Evolutionary conservation across 75 land plant species (phyloP).

Genomic region (Pinus tabuliformis): DNA sequence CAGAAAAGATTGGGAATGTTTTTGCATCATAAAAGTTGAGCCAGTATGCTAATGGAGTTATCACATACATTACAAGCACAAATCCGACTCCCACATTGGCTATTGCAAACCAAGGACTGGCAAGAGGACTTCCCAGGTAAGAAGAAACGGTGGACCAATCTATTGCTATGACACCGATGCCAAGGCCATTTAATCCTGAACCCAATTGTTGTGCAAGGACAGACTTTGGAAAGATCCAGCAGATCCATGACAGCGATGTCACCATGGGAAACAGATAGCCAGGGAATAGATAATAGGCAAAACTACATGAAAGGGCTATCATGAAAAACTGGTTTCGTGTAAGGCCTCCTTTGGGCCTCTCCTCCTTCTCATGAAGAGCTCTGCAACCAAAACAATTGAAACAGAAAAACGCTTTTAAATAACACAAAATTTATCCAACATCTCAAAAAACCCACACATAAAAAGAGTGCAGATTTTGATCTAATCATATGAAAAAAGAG

Average conservation of each 20-base stretch:
- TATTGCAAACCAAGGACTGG: too few species aligned
- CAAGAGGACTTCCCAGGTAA: too few species aligned
- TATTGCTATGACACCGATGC: conserved; percentile 53
- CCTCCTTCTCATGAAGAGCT: conserved; percentile 64
- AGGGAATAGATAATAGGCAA: conserved; percentile 64
- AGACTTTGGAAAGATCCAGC: conserved; percentile 54
- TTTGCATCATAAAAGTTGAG: too few species aligned
- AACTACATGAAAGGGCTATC: conserved; percentile 54
- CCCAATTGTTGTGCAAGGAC: conserved; percentile 71
- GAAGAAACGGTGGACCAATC: conserved; percentile 38
- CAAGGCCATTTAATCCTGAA: conserved; percentile 65
- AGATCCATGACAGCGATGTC: conserved; percentile 65
- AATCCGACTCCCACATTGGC: too few species aligned
- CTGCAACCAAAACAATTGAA: conserved; percentile 15
- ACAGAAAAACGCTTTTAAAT: background rate
- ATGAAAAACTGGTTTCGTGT: conserved; percentile 60
- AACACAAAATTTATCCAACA: background rate
- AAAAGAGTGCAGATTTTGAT: background rate
- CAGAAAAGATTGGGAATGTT: too few species aligned
- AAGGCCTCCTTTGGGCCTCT: conserved; percentile 38
- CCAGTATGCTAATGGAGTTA: too few species aligned
- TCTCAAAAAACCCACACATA: too few species aligned
- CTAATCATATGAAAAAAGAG: too few species aligned
- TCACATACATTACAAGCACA: too few species aligned
- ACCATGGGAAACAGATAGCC: conserved; percentile 65